phyloP scores from a whole-genome alignment of 495 filamentous ascomycete genomes.

The Immersiella caudata region DNA sequence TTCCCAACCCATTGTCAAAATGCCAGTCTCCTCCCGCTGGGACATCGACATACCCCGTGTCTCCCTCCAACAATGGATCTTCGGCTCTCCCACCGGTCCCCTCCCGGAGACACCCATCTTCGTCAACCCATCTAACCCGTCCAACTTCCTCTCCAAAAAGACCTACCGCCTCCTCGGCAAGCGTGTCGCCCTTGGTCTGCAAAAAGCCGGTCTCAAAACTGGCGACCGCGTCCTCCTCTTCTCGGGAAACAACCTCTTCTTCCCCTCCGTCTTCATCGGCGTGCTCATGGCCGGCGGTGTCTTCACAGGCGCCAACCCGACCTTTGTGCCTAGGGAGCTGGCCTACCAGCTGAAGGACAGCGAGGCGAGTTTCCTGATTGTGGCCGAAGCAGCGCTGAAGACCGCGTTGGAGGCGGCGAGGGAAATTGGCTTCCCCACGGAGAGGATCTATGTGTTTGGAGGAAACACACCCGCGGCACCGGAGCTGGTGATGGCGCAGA shows the following conservation, averaged over 20 bases:
- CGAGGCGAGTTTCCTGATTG: conserved; percentile 65
- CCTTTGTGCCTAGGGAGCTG: conserved; percentile 70
- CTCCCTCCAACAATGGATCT: conserved; percentile 47
- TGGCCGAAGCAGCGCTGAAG: conserved; percentile 58
- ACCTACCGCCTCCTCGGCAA: conserved; percentile 70
- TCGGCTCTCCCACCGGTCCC: conserved; percentile 34
- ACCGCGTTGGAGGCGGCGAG: conserved; percentile 69
- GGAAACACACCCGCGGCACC: conserved; percentile 33
- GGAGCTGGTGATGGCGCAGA: conserved; percentile 42
- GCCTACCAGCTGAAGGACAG: conserved; percentile 75
- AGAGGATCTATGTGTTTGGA: conserved; percentile 54
- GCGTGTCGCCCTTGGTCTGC: conserved; percentile 71
- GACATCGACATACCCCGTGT: conserved; percentile 37
- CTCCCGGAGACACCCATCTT: conserved; percentile 44
- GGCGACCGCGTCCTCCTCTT: conserved; percentile 77
- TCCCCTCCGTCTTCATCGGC: conserved; percentile 71
- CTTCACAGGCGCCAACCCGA: conserved; percentile 79
- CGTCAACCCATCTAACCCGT: conserved; percentile 60
- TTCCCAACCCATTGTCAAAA: conserved; percentile 19
- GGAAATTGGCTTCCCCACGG: conserved; percentile 61
- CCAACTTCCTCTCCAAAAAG: conserved; percentile 44
- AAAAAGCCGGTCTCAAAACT: conserved; percentile 61
- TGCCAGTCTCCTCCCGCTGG: conserved; percentile 52
- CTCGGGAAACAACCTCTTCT: conserved; percentile 73
- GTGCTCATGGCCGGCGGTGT: conserved; percentile 77